Conservation (phyloP, 345 rosid genomes). For the Citrus unshiu region DNA sequence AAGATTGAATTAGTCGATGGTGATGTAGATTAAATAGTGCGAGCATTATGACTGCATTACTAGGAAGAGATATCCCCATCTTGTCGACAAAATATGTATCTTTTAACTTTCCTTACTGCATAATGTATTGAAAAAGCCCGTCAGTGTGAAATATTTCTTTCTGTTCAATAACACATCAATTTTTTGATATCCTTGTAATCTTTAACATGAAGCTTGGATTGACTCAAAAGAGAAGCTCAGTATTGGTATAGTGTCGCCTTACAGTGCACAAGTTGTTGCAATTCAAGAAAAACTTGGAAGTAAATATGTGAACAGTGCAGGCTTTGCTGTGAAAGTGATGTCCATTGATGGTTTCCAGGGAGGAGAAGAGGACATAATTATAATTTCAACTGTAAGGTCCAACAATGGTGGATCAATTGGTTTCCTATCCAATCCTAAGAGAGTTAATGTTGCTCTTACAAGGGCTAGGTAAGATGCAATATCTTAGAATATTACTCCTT, state of each 20-base stretch:
- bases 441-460: slow-evolving; percentile 31
- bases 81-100: too few species aligned
- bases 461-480: slow-evolving; percentile 26
- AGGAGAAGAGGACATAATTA: slow-evolving; percentile 29
- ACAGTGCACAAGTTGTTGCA: slow-evolving; percentile 35
- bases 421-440: slow-evolving; percentile 15
- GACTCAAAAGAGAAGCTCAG: slow-evolving; percentile 24
- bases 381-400: slow-evolving; percentile 29
- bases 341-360: slow-evolving; percentile 31
- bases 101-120: too few species aligned
- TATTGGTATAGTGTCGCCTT: slow-evolving; percentile 43
- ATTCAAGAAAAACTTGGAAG: slow-evolving; percentile 27
- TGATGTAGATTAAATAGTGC: too few species aligned
- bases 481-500: too few species aligned
- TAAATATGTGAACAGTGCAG: slow-evolving; percentile 8
- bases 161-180: too few species aligned
- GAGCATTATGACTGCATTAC: too few species aligned
- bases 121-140: too few species aligned
- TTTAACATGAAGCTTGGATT: slow-evolving; percentile 24
- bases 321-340: slow-evolving; percentile 30
- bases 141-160: too few species aligned
- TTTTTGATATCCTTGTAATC: too few species aligned
- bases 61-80: too few species aligned
- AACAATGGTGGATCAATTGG: slow-evolving; percentile 22
- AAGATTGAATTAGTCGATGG: too few species aligned